Percentiles rank a stretch among this genome's conserved stretches.
Evolutionary conservation across 495 filamentous ascomycete genomes (phyloP).

Genomic region (Apodospora peruviana): DNA sequence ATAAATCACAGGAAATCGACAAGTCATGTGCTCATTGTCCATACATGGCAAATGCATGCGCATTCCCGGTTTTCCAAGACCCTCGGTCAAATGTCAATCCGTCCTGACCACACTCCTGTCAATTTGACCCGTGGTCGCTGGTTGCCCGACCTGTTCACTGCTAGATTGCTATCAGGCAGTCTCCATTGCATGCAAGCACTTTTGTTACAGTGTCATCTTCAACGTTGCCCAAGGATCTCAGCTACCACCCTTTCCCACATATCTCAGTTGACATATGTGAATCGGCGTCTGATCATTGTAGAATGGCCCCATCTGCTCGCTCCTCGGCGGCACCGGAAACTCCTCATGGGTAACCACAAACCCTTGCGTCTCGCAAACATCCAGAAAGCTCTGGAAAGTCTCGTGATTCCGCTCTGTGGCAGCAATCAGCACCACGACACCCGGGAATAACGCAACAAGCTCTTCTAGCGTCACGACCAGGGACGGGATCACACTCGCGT

Average conservation of each 20-base stretch:
- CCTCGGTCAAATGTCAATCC: no score
- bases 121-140: no score
- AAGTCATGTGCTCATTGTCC: no score
- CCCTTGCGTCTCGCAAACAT: slow-evolving; percentile 24
- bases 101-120: no score
- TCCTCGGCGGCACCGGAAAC: slow-evolving; percentile 26
- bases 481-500: slow-evolving; percentile 36
- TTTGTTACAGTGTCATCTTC: no score
- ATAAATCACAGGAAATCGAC: no score
- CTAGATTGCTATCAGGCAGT: background rate
- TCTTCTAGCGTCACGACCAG: slow-evolving; percentile 42
- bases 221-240: background rate
- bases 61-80: no score
- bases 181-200: background rate
- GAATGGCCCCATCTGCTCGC: slow-evolving; percentile 43
- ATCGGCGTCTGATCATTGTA: slow-evolving; percentile 40
- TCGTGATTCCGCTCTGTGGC: slow-evolving; percentile 44
- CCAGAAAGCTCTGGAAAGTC: slow-evolving; percentile 39
- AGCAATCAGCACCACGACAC: slow-evolving; percentile 34
- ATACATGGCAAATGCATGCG: no score
- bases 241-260: background rate
- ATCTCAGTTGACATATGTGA: slow-evolving; percentile 32
- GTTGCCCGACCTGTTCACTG: background rate
- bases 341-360: slow-evolving; percentile 29
- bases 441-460: slow-evolving; percentile 30